Evolutionary conservation across 495 filamentous ascomycete genomes (phyloP), one percentile per base, ranked within the genome.

Genomic region (Aspergillus steynii): DNA sequence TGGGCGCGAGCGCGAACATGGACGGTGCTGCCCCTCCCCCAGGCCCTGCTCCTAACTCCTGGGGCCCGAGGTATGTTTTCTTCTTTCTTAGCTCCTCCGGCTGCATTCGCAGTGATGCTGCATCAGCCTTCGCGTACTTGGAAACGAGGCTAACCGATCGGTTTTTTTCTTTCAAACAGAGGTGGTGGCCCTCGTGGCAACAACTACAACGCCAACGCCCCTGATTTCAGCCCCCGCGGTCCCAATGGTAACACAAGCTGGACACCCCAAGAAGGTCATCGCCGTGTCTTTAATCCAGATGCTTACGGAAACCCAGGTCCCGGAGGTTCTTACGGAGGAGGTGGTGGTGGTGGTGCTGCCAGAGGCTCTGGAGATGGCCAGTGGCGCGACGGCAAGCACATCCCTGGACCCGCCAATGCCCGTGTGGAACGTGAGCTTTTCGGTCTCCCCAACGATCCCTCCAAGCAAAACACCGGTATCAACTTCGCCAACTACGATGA

Each of bases 401-500:
- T 96, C 66, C 86, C 93, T 66, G 95, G 96, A 53, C 90, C 92
- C 59, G 69, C 89, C 60, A 97, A 98, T 76, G 83, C 88, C 57
- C 92, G 93, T 66, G 60, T 95, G 28, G 95, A 99, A 81, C 92
- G 93, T 71, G 95, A 99, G 68, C 88, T 99, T 50, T 99, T 97
- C 76, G 95, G 95, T 70, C 86, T 89, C 49, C 85, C 91, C 63
- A 95, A 98, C 74, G 95, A 98, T 69, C 92, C 93, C 58, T 85
- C 90, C 63, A 97, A 96, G 81, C 90, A 96, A 74, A 90, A 92
- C 68, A 97, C 91, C 25, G 95, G 95, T 71, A 98, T 99, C 87
- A 99, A 99, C 83, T 99, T 99, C 71, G 87, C 96, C 79, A 99
- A 99, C 81, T 99, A 99, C 77, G 95, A 99, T 69, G 95, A 99